Conservation (phyloP, 106 monocot genomes). For the Platanthera guangdongensis region DNA sequence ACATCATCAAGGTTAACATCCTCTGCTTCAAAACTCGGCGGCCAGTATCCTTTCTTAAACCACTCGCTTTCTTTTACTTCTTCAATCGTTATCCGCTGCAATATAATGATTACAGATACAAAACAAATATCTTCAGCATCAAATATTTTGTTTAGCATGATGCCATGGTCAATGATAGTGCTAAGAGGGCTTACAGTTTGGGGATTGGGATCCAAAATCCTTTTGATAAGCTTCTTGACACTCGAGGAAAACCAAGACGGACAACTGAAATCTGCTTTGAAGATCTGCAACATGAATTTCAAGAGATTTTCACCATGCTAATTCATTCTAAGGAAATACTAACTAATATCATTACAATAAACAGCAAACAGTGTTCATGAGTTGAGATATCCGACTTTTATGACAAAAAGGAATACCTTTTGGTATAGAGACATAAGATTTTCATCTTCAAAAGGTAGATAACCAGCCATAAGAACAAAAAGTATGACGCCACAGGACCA, state of each 20-base stretch:
- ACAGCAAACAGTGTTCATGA: not conserved
- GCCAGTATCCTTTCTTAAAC: slow-evolving; percentile 93
- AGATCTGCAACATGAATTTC: slow-evolving; percentile 42
- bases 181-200: slow-evolving; percentile 34
- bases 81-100: slow-evolving; percentile 76
- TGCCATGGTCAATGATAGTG: not conserved
- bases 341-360: not conserved
- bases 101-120: not conserved
- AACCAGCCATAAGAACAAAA: slow-evolving; percentile 88
- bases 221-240: slow-evolving; percentile 86
- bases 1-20: slow-evolving; percentile 71
- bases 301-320: not conserved
- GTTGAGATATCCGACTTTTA: not conserved
- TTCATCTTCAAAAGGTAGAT: slow-evolving; percentile 81
- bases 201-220: slow-evolving; percentile 87
- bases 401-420: slow-evolving; percentile 33
- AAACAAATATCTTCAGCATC: not conserved
- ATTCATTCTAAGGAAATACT: not conserved
- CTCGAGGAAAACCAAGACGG: slow-evolving; percentile 92
- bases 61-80: slow-evolving; percentile 78
- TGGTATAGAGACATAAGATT: slow-evolving; percentile 68
- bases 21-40: slow-evolving; percentile 49
- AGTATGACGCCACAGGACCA: slow-evolving; percentile 97
- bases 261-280: slow-evolving; percentile 84
- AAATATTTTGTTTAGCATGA: not conserved